phyloP scores from a whole-genome alignment of 2,329 filamentous ascomycete species.

The Pestalotiopsis sp. region DNA sequence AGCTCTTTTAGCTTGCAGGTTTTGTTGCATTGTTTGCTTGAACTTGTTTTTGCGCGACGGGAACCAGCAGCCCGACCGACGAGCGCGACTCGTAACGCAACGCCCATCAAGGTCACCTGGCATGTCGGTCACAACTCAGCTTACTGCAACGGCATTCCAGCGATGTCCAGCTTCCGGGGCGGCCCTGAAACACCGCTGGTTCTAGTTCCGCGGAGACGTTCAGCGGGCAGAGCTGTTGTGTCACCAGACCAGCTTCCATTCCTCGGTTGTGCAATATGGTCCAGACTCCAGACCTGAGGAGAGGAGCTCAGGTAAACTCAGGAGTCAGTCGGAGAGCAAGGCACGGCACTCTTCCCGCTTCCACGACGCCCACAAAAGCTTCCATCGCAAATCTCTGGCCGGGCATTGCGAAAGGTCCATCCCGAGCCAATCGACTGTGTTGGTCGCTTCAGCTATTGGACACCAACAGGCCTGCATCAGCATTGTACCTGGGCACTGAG shows the following conservation, averaged over 20 bases:
- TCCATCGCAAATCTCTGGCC: background rate
- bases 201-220: conserved; percentile 1
- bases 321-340: background rate
- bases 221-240: background rate
- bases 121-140: background rate
- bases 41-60: background rate
- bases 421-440: background rate
- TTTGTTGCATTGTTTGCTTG: background rate
- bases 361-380: background rate
- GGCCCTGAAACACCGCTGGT: background rate
- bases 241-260: background rate
- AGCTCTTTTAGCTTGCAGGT: background rate
- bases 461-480: background rate
- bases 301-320: background rate
- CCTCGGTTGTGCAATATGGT: no score
- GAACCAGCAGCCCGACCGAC: background rate
- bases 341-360: background rate
- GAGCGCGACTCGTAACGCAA: background rate
- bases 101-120: background rate
- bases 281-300: no score
- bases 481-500: background rate
- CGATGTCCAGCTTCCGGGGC: background rate
- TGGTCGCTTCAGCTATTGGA: background rate
- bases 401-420: background rate
- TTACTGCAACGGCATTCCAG: background rate